These are phyloP conservation scores for Zygosaccharomyces gambellarensis DNA, from an alignment of 805 yeast species.

Conservation along the genomic window DNA sequence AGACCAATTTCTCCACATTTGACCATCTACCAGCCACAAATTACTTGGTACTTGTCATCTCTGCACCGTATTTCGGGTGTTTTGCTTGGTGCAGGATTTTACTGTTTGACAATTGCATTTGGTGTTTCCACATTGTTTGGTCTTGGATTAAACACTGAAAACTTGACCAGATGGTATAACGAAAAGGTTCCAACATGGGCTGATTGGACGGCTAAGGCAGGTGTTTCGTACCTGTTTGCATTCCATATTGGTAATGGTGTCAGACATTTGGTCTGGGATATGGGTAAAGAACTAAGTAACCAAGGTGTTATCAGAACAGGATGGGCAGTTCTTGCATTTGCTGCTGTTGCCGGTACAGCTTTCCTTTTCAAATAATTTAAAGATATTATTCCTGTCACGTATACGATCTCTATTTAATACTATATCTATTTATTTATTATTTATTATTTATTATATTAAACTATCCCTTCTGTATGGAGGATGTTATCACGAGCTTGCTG, in stretches of 20 bases:
- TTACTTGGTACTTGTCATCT: constrained; percentile 76
- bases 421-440: constrained; percentile 3
- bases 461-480: background rate
- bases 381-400: background rate
- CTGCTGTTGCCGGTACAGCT: constrained; percentile 51
- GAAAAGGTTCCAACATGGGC: constrained; percentile 60
- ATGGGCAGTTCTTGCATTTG: constrained; percentile 67
- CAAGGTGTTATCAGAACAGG: constrained; percentile 93
- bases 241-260: constrained; percentile 84
- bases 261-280: constrained; percentile 93
- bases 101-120: constrained; percentile 69
- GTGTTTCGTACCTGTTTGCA: constrained; percentile 76
- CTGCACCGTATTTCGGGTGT: constrained; percentile 88
- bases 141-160: constrained; percentile 35
- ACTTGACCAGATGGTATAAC: constrained; percentile 37
- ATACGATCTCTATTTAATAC: background rate
- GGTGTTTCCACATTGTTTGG: constrained; percentile 68
- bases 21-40: constrained; percentile 83
- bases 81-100: constrained; percentile 71
- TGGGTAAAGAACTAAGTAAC: constrained; percentile 70
- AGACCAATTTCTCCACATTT: constrained; percentile 92
- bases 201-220: constrained; percentile 61
- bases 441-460: constrained; percentile 2
- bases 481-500: background rate
- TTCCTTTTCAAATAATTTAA: constrained; percentile 9